Percentiles rank a stretch among this genome's conserved stretches.
Conservation (phyloP, 2,329 filamentous ascomycete species). For the Monascus ruber region DNA sequence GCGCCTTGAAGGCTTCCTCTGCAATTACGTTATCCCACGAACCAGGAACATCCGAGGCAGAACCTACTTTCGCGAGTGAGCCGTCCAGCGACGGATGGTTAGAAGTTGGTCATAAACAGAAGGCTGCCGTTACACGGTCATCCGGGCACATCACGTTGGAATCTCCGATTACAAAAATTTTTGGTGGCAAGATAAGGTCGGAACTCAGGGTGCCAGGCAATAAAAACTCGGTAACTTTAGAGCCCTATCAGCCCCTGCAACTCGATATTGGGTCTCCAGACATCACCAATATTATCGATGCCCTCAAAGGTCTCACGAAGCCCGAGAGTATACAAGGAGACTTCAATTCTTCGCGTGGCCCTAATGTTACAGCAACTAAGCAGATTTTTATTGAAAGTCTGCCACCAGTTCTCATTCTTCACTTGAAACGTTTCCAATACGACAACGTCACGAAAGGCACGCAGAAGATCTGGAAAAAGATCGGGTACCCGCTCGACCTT, state of each 20-base stretch:
- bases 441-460: constrained; percentile 71
- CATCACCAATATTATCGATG: constrained; percentile 84
- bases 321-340: constrained; percentile 77
- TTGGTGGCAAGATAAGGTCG: constrained; percentile 80
- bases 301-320: constrained; percentile 70
- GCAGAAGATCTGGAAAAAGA: constrained; percentile 97
- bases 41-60: constrained; percentile 34
- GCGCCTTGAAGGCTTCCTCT: constrained; percentile 53
- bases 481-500: constrained; percentile 87
- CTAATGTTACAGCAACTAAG: constrained; percentile 70
- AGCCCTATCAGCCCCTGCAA: constrained; percentile 89
- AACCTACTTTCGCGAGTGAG: constrained; percentile 22
- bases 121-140: constrained; percentile 71
- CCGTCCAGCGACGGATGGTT: constrained; percentile 63
- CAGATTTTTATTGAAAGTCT: constrained; percentile 89
- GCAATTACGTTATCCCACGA: constrained; percentile 30
- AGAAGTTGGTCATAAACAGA: constrained; percentile 88
- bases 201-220: constrained; percentile 77
- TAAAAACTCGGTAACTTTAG: constrained; percentile 81
- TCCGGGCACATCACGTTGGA: constrained; percentile 62
- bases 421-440: constrained; percentile 95
- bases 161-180: constrained; percentile 87
- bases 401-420: constrained; percentile 82
- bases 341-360: constrained; percentile 67
- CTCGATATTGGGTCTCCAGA: constrained; percentile 83